Evolutionary conservation across 192 early-diverging fungal species (phyloP).

Genomic region (Backusella liffmaniae): DNA sequence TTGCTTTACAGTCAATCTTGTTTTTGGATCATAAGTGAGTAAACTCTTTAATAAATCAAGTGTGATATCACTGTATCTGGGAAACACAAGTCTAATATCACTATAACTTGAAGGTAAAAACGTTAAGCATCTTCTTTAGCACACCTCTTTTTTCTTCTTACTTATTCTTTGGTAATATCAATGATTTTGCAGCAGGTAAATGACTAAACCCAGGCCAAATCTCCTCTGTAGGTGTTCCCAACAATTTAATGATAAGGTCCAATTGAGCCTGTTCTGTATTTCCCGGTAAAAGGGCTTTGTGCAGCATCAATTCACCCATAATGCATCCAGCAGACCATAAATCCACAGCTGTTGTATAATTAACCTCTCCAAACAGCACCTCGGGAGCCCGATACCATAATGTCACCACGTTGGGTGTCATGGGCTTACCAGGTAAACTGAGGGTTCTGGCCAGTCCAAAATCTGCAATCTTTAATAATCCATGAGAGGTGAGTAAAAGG

Average conservation of each 20-base stretch:
- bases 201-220: constrained; percentile 78
- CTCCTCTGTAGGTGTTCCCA: constrained; percentile 71
- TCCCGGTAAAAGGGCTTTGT: constrained; percentile 79
- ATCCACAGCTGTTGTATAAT: constrained; percentile 74
- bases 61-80: constrained; percentile 48
- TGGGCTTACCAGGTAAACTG: constrained; percentile 56
- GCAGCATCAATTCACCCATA: constrained; percentile 77
- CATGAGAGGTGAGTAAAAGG: constrained; percentile 60
- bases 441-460: constrained; percentile 77
- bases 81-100: constrained; percentile 56
- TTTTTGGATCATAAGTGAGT: constrained; percentile 73
- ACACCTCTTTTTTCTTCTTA: constrained; percentile 14
- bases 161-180: constrained; percentile 60
- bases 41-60: constrained; percentile 62
- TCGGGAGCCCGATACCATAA: constrained; percentile 88
- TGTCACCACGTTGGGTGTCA: constrained; percentile 85
- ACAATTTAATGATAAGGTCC: constrained; percentile 64
- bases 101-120: constrained; percentile 42
- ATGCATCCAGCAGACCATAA: constrained; percentile 87
- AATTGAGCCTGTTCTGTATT: constrained; percentile 77
- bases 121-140: neutral
- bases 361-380: constrained; percentile 68
- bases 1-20: constrained; percentile 60
- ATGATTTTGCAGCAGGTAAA: constrained; percentile 58
- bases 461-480: constrained; percentile 80